Evolutionary conservation across 805 yeast species (phyloP).

Genomic region (Wickerhamomyces bovis): DNA sequence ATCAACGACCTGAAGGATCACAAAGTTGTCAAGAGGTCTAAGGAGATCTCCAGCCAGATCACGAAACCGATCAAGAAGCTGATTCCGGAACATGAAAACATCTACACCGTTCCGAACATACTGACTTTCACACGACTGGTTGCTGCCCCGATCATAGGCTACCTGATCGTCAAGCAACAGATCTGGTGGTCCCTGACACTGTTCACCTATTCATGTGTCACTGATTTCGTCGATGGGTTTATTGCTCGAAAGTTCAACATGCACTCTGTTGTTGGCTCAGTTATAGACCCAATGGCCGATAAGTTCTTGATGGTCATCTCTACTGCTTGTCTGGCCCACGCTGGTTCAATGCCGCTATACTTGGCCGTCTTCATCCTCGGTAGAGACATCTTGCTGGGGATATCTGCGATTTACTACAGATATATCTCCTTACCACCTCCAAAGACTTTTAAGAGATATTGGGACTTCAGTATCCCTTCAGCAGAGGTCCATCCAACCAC

Average conservation of each 20-base stretch:
- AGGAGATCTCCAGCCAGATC: conserved; percentile 25
- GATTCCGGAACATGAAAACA: conserved; percentile 43
- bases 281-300: conserved; percentile 94
- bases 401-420: conserved; percentile 68
- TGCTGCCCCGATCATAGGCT: conserved; percentile 82
- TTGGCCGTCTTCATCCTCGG: conserved; percentile 72
- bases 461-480: conserved; percentile 75
- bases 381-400: conserved; percentile 67
- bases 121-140: conserved; percentile 77
- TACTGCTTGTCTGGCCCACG: conserved; percentile 67
- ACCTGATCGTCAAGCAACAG: conserved; percentile 60
- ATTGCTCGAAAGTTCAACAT: conserved; percentile 78
- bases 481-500: conserved; percentile 85
- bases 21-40: conserved; percentile 12
- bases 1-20: conserved; percentile 2
- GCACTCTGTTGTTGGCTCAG: conserved; percentile 80
- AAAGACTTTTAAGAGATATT: conserved; percentile 60
- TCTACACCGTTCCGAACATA: conserved; percentile 82
- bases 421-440: conserved; percentile 73
- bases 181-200: conserved; percentile 60
- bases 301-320: conserved; percentile 83
- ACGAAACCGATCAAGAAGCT: conserved; percentile 25
- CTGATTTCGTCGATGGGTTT: conserved; percentile 89
- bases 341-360: conserved; percentile 63
- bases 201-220: conserved; percentile 79